Evolutionary conservation across 345 rosid species (phyloP).

Genomic region (Schrenkiella parvula): DNA sequence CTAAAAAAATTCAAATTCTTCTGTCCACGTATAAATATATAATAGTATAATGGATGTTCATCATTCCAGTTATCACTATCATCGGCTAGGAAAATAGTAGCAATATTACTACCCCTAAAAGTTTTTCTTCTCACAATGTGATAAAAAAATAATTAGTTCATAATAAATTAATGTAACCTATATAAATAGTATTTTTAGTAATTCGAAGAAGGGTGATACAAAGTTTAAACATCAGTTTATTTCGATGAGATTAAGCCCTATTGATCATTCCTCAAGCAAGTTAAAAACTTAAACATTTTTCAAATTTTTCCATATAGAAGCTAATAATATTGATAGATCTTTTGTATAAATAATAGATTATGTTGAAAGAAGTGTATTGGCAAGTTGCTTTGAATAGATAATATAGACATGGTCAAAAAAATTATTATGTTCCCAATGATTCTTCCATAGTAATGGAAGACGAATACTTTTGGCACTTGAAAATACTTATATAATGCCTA

Average conservation of each 20-base stretch:
- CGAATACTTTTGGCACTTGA: conserved; percentile 7
- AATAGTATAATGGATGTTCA: background rate
- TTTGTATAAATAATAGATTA: background rate
- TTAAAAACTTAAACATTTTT: background rate
- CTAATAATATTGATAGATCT: background rate
- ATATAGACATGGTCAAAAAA: conserved; percentile 4
- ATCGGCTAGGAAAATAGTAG: conserved; percentile 1
- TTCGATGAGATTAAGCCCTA: background rate
- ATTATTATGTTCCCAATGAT: conserved; percentile 25
- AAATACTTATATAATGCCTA: background rate
- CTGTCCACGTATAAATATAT: background rate
- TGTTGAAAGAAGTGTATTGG: background rate
- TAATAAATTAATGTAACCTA: background rate
- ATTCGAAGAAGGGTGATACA: background rate
- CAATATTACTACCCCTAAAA: background rate
- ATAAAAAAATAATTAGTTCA: background rate
- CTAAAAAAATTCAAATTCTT: background rate
- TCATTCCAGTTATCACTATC: conserved; percentile 7
- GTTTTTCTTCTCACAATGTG: background rate
- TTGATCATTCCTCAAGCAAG: background rate
- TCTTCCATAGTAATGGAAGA: conserved; percentile 22
- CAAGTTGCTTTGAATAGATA: conserved; percentile 11
- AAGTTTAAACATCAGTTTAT: background rate
- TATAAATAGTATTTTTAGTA: background rate
- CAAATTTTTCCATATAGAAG: background rate